Percentiles rank a stretch among this genome's conserved stretches.
These are phyloP conservation scores for Neofusicoccum kwambonambiense DNA, from an alignment of 2,329 filamentous ascomycete genomes.

Conservation along the genomic window DNA sequence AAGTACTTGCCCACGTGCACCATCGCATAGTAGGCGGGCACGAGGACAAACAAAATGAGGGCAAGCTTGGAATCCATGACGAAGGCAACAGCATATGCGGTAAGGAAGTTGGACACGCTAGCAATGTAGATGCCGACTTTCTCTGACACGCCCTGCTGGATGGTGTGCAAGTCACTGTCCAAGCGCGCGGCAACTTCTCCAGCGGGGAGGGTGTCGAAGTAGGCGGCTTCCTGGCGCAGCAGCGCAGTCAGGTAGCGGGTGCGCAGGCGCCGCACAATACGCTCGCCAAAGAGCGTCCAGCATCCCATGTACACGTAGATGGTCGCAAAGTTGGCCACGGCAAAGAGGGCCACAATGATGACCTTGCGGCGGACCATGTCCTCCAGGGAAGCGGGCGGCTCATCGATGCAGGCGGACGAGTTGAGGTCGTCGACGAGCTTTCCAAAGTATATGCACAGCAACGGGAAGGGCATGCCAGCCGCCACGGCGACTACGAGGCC, in stretches of 20 bases:
- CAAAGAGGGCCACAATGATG: constrained; percentile 61
- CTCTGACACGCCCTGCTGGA: constrained; percentile 67
- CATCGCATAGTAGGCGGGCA: constrained; percentile 63
- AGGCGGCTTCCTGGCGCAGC: constrained; percentile 62
- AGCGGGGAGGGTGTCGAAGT: constrained; percentile 62
- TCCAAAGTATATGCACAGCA: constrained; percentile 65
- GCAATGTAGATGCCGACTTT: constrained; percentile 67
- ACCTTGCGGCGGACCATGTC: constrained; percentile 56
- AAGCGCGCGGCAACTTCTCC: constrained; percentile 66
- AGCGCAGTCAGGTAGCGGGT: constrained; percentile 59
- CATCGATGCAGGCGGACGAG: constrained; percentile 50
- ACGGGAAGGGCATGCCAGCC: constrained; percentile 62
- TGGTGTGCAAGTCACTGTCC: constrained; percentile 63
- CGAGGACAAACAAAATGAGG: constrained; percentile 61
- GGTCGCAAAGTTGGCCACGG: constrained; percentile 60
- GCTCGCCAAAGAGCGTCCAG: constrained; percentile 64
- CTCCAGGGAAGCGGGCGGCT: constrained; percentile 26
- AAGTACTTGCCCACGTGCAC: constrained; percentile 56
- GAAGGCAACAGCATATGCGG: constrained; percentile 67
- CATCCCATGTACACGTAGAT: constrained; percentile 65
- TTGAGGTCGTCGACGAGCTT: constrained; percentile 63
- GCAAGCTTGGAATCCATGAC: constrained; percentile 64
- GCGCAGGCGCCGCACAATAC: constrained; percentile 62
- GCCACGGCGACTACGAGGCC: constrained; percentile 27
- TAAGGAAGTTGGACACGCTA: constrained; percentile 64